Percentiles rank a stretch among this genome's conserved stretches.
phyloP scores from a whole-genome alignment of 2,329 filamentous ascomycete species.

The Trichophyton rubrum region DNA sequence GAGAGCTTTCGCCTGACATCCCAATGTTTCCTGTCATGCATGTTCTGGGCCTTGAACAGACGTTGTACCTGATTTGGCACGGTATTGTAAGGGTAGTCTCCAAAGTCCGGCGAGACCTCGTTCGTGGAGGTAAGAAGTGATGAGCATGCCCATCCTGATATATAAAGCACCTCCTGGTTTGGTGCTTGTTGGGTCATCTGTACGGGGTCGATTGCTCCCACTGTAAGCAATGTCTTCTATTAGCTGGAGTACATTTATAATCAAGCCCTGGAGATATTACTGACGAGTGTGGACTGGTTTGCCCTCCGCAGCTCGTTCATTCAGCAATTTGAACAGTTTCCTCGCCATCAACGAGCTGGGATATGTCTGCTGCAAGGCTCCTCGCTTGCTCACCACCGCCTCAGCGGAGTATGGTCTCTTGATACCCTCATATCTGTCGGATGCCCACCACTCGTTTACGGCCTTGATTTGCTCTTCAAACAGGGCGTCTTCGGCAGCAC shows the following conservation, averaged over 20 bases:
- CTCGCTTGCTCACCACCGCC: constrained; percentile 87
- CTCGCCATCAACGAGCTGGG: constrained; percentile 89
- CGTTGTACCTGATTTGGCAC: constrained; percentile 97
- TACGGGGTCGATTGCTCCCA: constrained; percentile 96
- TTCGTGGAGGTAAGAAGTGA: constrained; percentile 87
- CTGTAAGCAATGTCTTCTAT: constrained; percentile 30
- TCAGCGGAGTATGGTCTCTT: constrained; percentile 81
- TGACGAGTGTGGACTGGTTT: constrained; percentile 86
- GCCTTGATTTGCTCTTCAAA: constrained; percentile 74
- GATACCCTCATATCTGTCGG: constrained; percentile 74
- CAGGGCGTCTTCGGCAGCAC: constrained; percentile 68
- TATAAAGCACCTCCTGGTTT: constrained; percentile 89
- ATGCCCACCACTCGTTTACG: constrained; percentile 83
- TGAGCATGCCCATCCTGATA: constrained; percentile 96
- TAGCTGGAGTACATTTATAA: not conserved
- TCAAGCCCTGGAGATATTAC: constrained; percentile 20
- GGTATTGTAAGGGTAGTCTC: constrained; percentile 98
- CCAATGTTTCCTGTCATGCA: constrained; percentile 95
- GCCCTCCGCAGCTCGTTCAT: constrained; percentile 62
- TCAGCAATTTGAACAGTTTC: constrained; percentile 83
- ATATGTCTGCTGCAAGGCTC: constrained; percentile 73
- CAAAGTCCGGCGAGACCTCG: constrained; percentile 94
- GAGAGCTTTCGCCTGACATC: constrained; percentile 69
- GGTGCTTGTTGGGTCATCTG: constrained; percentile 98
- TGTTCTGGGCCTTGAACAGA: constrained; percentile 87